Base-by-base conservation (phyloP, 2,329 filamentous ascomycete species). In the Madurella fahalii region DNA sequence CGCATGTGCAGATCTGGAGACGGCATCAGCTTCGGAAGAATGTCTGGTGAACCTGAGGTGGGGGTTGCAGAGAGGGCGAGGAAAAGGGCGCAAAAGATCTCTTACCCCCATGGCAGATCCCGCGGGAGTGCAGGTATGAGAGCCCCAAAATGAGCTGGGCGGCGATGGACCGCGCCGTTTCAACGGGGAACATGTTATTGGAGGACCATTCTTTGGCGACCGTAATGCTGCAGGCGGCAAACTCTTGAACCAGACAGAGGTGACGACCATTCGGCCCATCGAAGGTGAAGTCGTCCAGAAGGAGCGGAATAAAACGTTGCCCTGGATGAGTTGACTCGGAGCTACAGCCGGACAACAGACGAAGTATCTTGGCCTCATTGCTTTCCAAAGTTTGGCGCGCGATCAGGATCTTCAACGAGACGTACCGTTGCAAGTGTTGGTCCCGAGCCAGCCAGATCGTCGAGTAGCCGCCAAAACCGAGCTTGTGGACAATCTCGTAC, bases 371-470 rank as follows among this genome's bases (percentile, higher is more conserved):
- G 20, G 47, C 44, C 47, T 59, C 51, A 32, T 15, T 46, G 46
- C 53, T 58, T 50, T 49, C 40, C 37, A 34, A 16, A 25, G 46
- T 44, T 51, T 53, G 20, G 4, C 30, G 15, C 2, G 50, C 45
- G 2, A 44, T 17, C 8, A 56, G 54, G 37, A 70, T 67, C 40
- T 71, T 72, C n/a, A 72, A 49, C 9, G 68, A 60, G 40, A 71
- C 67, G 49, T 62, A 64, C 31, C 57, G 60, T 42, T 59, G 25
- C 16, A 57, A 59, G 25, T 61, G 46, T 39, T 59, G 57, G 59
- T 75, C 71, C 39, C 63, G 62, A 16, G 68, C 72, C 20, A 76
- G 68, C 72, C 71, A 75, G 47, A 74, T 67, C 1, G 72, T 75
- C 2, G 69, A 71, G 58, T 64, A 71, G 1, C 67, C 65, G 18